These are phyloP conservation scores for Mychonastes homosphaera DNA, from an alignment of 139 green algal species.

Conservation along the genomic window DNA sequence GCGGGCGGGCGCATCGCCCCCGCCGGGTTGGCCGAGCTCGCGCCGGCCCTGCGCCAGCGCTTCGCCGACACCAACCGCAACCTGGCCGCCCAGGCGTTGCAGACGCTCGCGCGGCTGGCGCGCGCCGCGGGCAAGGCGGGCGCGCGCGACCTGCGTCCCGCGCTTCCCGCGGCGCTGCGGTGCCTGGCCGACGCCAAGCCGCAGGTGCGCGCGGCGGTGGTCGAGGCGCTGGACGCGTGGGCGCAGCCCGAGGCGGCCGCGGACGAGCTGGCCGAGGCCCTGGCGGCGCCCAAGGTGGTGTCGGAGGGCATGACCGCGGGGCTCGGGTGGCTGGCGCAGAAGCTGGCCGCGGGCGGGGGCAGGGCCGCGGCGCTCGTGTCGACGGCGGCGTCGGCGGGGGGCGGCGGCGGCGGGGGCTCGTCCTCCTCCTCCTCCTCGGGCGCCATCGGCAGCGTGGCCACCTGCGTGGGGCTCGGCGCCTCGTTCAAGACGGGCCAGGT, in stretches of 20 bases:
- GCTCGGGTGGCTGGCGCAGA: slow-evolving; percentile 36
- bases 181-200: slow-evolving; percentile 85
- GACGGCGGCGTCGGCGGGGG: too few species aligned
- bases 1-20: slow-evolving; percentile 45
- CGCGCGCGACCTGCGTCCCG: slow-evolving; percentile 34
- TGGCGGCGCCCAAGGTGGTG: slow-evolving; percentile 52
- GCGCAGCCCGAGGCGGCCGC: slow-evolving; percentile 19
- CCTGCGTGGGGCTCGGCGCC: slow-evolving; percentile 26
- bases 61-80: slow-evolving; percentile 92
- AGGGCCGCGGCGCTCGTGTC: not conserved
- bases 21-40: slow-evolving; percentile 58
- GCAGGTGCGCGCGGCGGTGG: slow-evolving; percentile 61
- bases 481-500: slow-evolving; percentile 66
- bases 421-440: slow-evolving; percentile 15
- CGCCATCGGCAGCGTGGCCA: slow-evolving; percentile 17
- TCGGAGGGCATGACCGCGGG: slow-evolving; percentile 58
- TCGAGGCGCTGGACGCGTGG: slow-evolving; percentile 75
- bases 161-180: slow-evolving; percentile 53
- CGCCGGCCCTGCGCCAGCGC: slow-evolving; percentile 68
- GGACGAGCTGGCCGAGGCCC: slow-evolving; percentile 33
- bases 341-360: slow-evolving; percentile 1
- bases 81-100: slow-evolving; percentile 45
- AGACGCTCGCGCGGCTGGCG: slow-evolving; percentile 65
- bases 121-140: slow-evolving; percentile 70
- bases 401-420: too few species aligned